phyloP scores from a whole-genome alignment of 345 rosid species.

The Gossypium rotundifolium region DNA sequence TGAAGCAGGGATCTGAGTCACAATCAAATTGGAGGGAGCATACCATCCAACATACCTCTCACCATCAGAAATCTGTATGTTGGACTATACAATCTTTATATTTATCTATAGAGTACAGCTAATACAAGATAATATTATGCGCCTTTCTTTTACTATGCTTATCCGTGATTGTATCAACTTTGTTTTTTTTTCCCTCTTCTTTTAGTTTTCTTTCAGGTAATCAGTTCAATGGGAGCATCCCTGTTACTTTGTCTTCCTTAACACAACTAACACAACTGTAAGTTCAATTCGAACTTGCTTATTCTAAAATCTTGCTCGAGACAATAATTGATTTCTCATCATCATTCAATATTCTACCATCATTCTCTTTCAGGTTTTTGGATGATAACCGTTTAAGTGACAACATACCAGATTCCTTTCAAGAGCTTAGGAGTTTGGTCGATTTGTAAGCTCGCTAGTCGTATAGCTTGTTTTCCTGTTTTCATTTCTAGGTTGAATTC shows the following conservation, averaged over 20 bases:
- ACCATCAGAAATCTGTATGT: slow-evolving; percentile 66
- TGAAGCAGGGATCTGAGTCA: slow-evolving; percentile 74
- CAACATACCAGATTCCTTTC: slow-evolving; percentile 71
- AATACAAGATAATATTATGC: not conserved
- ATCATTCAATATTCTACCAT: slow-evolving; percentile 2
- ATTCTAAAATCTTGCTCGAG: not conserved
- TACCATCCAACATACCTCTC: slow-evolving; percentile 65
- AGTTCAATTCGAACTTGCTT: slow-evolving; percentile 23
- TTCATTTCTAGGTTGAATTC: slow-evolving; percentile 16
- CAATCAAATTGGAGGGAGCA: slow-evolving; percentile 76
- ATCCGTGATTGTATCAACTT: not conserved
- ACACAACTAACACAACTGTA: slow-evolving; percentile 49
- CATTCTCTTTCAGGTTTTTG: slow-evolving; percentile 46
- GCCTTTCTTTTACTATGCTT: not conserved
- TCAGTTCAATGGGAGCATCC: slow-evolving; percentile 58
- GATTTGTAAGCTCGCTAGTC: slow-evolving; percentile 40
- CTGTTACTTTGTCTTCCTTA: slow-evolving; percentile 34
- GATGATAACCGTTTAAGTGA: slow-evolving; percentile 58
- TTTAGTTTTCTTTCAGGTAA: slow-evolving; percentile 57
- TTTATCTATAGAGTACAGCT: not conserved
- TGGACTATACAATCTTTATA: not conserved
- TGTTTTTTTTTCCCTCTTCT: slow-evolving; percentile 12
- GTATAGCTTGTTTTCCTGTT: not conserved
- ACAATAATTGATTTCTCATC: slow-evolving; percentile 4
- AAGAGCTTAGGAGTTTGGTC: slow-evolving; percentile 43